Evolutionary conservation across 2,329 filamentous ascomycete genomes (phyloP).

Genomic region (Apiospora arundinis): DNA sequence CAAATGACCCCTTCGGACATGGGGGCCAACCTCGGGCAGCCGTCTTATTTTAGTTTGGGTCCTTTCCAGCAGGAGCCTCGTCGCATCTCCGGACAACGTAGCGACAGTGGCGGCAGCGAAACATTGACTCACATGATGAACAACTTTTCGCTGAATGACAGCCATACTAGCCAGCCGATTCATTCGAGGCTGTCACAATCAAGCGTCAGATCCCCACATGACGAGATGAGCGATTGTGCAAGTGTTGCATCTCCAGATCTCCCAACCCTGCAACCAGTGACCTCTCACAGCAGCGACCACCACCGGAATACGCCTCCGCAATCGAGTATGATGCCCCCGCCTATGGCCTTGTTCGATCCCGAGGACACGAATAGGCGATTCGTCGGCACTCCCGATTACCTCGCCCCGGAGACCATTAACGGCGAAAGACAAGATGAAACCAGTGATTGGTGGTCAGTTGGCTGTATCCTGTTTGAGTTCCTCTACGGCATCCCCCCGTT

Average conservation of each 20-base stretch:
- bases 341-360: constrained; percentile 94
- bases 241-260: constrained; percentile 80
- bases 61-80: constrained; percentile 63
- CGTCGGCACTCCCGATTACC: constrained; percentile 95
- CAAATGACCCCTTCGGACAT: constrained; percentile 81
- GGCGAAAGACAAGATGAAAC: constrained; percentile 96
- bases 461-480: constrained; percentile 97
- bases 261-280: constrained; percentile 64
- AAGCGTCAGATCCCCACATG: constrained; percentile 66
- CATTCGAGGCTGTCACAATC: constrained; percentile 38
- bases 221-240: constrained; percentile 77
- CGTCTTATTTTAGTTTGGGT: constrained; percentile 88
- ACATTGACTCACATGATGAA: constrained; percentile 82
- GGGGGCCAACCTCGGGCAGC: constrained; percentile 72
- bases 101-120: constrained; percentile 92
- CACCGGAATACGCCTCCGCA: constrained; percentile 67
- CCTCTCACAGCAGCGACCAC: constrained; percentile 53
- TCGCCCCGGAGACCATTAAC: constrained; percentile 95
- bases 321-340: constrained; percentile 81
- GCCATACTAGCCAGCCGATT: constrained; percentile 42
- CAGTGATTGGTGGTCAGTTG: constrained; percentile 99
- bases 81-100: constrained; percentile 81
- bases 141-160: constrained; percentile 76
- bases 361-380: constrained; percentile 92
- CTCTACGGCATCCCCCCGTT: constrained; percentile 93